phyloP scores from a whole-genome alignment of 306 rosid species.

The Sechiopsis laciniata region DNA sequence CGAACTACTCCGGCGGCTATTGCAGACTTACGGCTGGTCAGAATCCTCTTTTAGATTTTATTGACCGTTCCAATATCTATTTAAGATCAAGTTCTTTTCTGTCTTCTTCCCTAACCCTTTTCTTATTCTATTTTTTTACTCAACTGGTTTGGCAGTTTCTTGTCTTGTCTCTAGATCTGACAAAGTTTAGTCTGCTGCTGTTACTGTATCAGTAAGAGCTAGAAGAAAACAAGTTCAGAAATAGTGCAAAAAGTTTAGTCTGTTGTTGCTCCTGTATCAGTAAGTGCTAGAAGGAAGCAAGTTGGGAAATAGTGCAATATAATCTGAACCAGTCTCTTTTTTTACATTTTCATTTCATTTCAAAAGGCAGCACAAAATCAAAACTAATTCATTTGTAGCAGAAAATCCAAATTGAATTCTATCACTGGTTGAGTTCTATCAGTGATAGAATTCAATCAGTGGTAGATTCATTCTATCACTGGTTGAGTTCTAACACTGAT shows the following conservation, averaged over 20 bases:
- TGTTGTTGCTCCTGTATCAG: slow-evolving; percentile 45
- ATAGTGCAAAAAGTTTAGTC: slow-evolving; percentile 48
- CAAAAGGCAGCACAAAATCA: too few relatives aligned
- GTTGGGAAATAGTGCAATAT: slow-evolving; percentile 79
- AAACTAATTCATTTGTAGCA: too few relatives aligned
- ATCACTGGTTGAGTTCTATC: too few relatives aligned
- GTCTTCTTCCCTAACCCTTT: not conserved
- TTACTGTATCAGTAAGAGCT: slow-evolving; percentile 52
- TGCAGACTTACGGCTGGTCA: too few relatives aligned
- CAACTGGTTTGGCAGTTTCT: slow-evolving; percentile 51
- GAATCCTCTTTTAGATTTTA: slow-evolving; percentile 20
- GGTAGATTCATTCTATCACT: too few relatives aligned
- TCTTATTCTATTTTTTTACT: not conserved
- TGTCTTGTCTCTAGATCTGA: slow-evolving; percentile 58
- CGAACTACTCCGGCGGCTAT: too few relatives aligned
- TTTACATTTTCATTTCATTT: not conserved
- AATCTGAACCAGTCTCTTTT: slow-evolving; percentile 25
- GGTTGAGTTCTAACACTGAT: too few relatives aligned
- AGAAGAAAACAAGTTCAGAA: slow-evolving; percentile 75
- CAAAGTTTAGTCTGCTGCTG: slow-evolving; percentile 39
- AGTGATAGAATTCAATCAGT: too few relatives aligned
- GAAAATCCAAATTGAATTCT: too few relatives aligned
- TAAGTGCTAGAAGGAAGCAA: slow-evolving; percentile 62
- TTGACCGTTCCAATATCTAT: not conserved
- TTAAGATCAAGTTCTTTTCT: slow-evolving; percentile 22